Evolutionary conservation across 441 rosid species (phyloP).

Genomic region (Viola pubescens): DNA sequence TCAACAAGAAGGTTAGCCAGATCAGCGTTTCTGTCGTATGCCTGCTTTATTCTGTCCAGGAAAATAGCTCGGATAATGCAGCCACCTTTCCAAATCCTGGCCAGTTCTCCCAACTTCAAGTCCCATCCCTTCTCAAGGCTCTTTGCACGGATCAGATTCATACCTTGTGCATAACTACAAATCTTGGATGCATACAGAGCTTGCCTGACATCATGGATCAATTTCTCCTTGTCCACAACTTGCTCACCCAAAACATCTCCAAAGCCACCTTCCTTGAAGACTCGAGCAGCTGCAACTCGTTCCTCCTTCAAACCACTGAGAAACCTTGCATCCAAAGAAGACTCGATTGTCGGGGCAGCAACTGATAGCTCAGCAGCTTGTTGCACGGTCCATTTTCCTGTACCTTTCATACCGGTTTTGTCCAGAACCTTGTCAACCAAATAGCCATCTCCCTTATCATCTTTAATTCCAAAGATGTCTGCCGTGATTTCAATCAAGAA

Average conservation of each 20-base stretch:
- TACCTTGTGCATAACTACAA: slow-evolving; percentile 93
- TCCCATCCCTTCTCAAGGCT: slow-evolving; percentile 81
- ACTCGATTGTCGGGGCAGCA: slow-evolving; percentile 90
- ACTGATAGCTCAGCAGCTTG: slow-evolving; percentile 93
- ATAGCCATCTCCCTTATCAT: slow-evolving; percentile 75
- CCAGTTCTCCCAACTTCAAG: slow-evolving; percentile 77
- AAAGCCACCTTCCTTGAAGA: slow-evolving; percentile 68
- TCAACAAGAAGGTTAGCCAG: slow-evolving; percentile 85
- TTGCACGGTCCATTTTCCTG: slow-evolving; percentile 97
- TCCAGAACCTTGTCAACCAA: slow-evolving; percentile 93
- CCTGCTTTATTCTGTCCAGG: slow-evolving; percentile 89
- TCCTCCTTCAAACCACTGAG: slow-evolving; percentile 90
- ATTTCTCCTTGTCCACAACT: slow-evolving; percentile 64
- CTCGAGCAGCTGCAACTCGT: slow-evolving; percentile 74
- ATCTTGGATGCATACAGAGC: slow-evolving; percentile 93
- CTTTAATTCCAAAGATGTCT: slow-evolving; percentile 76
- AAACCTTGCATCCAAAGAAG: slow-evolving; percentile 86
- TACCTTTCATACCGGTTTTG: slow-evolving; percentile 96
- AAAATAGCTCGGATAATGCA: slow-evolving; percentile 87
- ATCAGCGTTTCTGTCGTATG: slow-evolving; percentile 76
- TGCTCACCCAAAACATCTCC: slow-evolving; percentile 55
- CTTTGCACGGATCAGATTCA: slow-evolving; percentile 90
- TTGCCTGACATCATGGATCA: slow-evolving; percentile 71
- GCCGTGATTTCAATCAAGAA: slow-evolving; percentile 91
- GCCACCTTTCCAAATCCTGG: slow-evolving; percentile 94